A percentile compares a stretch with the other conserved stretches of the same genome.
Conservation (phyloP, 306 rosid genomes). For the Malus orientalis region DNA sequence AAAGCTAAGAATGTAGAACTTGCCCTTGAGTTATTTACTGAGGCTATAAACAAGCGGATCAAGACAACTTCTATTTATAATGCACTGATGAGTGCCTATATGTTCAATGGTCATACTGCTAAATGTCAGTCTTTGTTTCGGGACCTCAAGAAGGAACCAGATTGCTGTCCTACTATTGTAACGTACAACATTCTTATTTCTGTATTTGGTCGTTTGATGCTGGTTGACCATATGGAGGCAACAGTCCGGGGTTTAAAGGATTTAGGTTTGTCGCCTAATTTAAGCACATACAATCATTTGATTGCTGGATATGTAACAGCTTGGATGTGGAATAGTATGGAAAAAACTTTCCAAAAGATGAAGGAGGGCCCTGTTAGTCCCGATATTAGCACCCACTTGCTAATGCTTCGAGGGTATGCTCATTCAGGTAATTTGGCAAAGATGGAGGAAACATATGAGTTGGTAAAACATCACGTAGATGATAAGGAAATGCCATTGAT, state of each 20-base stretch:
- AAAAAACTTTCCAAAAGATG: constrained; percentile 44
- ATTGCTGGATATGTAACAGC: constrained; percentile 67
- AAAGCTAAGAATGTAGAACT: constrained; percentile 42
- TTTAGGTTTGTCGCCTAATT: constrained; percentile 27
- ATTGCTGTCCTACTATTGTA: constrained; percentile 39
- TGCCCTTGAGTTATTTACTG: constrained; percentile 49
- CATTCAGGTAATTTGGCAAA: constrained; percentile 50
- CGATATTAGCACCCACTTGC: constrained; percentile 33
- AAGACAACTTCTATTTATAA: constrained; percentile 55
- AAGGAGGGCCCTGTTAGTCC: constrained; percentile 42
- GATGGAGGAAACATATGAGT: constrained; percentile 64
- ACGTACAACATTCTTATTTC: constrained; percentile 43
- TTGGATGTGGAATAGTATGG: constrained; percentile 84
- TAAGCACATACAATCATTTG: constrained; percentile 53
- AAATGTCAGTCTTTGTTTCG: constrained; percentile 49
- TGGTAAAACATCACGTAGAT: constrained; percentile 36
- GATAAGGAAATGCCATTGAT: constrained; percentile 32
- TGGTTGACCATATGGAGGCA: constrained; percentile 66
- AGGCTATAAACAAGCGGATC: constrained; percentile 43
- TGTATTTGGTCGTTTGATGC: constrained; percentile 57
- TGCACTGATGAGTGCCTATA: constrained; percentile 62
- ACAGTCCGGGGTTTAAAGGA: constrained; percentile 38
- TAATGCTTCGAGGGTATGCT: constrained; percentile 83
- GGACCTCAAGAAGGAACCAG: constrained; percentile 47
- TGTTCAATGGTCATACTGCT: constrained; percentile 51